Evolutionary conservation across 2,329 filamentous ascomycete species (phyloP), one percentile per base, ranked within the genome.

Genomic region (Elsinoe australis): DNA sequence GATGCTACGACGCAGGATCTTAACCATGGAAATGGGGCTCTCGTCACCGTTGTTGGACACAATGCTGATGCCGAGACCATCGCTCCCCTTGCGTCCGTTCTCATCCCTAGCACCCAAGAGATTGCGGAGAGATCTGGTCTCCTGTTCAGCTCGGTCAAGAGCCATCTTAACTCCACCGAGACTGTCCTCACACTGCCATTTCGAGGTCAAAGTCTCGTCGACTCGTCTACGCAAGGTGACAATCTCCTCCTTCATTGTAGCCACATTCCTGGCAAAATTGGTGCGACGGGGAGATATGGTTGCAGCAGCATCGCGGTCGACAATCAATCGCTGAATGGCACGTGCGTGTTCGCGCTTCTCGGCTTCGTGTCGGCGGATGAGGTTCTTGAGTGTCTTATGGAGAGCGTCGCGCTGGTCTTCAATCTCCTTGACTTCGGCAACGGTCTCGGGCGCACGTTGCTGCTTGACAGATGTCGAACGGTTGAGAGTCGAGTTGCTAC

Each of bases 161-260:
- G 96, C 90, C 85, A 95, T 95, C 70, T 95, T 94, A 49, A 96
- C 70, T 49, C 89, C 87, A 46, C 80, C 77, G 1, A 96, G 71
- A 14, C 87, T 87, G 67, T 94, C 94, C 67, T 95, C 90, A 53
- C 89, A 90, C 62, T 94, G 85, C 83, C 87, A 96, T 67, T 96
- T 96, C 60, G 94, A 86, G 61, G 95, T 87, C 10, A 96, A 76
- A 12, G 90, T 90, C 54, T 96, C 90, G 58, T 98, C 90, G 22
- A 90, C 90, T 47, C 92, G 81, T 53, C 83, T 83, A 34, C 92
- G 82, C 49, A 98, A 74, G 12, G 83, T 77, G 45, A 85, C 86
- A 53, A 98, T 85, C 63, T 98, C 92, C 18, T 83, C 80, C 51
- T 88, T 82, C 34, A 96, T 72, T 53, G 76, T 82, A 1, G 76